phyloP scores from a whole-genome alignment of 331 rosid genomes.

The Arachis monticola region DNA sequence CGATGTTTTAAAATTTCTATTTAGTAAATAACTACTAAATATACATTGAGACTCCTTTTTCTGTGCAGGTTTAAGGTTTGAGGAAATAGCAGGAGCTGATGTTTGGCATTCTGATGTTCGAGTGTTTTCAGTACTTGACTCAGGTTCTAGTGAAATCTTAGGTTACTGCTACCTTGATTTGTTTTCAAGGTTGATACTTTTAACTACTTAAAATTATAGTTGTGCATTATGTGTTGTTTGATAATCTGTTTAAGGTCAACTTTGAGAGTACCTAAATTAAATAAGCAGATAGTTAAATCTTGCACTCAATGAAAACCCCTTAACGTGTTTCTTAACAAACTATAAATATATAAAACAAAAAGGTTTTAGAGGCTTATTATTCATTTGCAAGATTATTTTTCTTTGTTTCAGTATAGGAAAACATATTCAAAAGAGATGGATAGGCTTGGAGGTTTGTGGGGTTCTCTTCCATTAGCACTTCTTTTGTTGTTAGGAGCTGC shows the following conservation, averaged over 20 bases:
- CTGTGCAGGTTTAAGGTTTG: too few species aligned
- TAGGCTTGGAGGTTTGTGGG: constrained; percentile 19
- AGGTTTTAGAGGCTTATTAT: neutral
- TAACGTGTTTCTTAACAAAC: neutral
- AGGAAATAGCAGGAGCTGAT: too few species aligned
- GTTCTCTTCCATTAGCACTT: constrained; percentile 40
- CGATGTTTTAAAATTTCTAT: too few species aligned
- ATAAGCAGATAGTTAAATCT: constrained; percentile 30
- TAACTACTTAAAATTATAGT: too few species aligned
- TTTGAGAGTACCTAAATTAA: constrained; percentile 8
- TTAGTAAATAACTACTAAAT: too few species aligned
- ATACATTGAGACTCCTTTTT: too few species aligned
- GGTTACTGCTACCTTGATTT: too few species aligned
- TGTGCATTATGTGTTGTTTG: too few species aligned
- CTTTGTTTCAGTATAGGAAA: neutral
- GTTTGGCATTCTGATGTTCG: too few species aligned
- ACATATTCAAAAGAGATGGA: constrained; percentile 33
- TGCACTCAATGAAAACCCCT: constrained; percentile 46
- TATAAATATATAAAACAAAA: constrained; percentile 7
- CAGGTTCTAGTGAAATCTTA: too few species aligned
- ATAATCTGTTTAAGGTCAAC: constrained; percentile 12
- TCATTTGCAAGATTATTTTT: neutral
- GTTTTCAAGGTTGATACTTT: too few species aligned
- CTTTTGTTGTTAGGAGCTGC: constrained; percentile 47
- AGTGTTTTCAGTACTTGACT: too few species aligned